Evolutionary conservation across 192 early-diverging fungal species (phyloP).

Genomic region (Gaertneriomyces sp.): DNA sequence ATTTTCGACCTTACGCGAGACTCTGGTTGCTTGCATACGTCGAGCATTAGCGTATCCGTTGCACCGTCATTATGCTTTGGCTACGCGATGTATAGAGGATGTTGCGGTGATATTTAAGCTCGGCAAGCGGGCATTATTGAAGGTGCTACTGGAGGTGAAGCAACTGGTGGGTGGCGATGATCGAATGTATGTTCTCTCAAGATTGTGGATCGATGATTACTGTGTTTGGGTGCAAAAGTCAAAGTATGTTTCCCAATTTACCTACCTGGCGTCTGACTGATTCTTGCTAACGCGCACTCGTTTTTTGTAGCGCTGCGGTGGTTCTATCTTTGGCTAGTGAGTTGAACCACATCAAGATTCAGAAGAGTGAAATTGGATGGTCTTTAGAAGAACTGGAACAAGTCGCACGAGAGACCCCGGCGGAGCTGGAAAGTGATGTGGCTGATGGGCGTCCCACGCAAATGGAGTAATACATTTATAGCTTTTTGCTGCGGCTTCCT

Average conservation of each 20-base stretch:
- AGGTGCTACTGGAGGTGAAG: slow-evolving; percentile 75
- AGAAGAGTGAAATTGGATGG: slow-evolving; percentile 72
- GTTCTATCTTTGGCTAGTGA: slow-evolving; percentile 77
- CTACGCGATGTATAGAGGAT: slow-evolving; percentile 72
- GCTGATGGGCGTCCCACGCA: too few species aligned
- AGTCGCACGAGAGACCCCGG: slow-evolving; percentile 48
- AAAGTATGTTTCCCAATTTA: slow-evolving; percentile 41
- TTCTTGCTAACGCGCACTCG: slow-evolving; percentile 9
- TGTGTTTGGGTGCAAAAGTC: slow-evolving; percentile 90
- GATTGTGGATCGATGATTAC: slow-evolving; percentile 91
- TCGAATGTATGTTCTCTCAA: slow-evolving; percentile 79
- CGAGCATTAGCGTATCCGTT: slow-evolving; percentile 85
- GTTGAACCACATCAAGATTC: slow-evolving; percentile 65
- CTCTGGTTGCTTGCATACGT: slow-evolving; percentile 63
- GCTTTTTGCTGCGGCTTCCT: too few species aligned
- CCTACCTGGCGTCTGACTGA: neutral
- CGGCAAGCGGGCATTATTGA: slow-evolving; percentile 76
- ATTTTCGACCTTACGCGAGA: slow-evolving; percentile 61
- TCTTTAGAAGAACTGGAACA: slow-evolving; percentile 77
- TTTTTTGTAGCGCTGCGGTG: slow-evolving; percentile 55
- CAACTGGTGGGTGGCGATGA: slow-evolving; percentile 82
- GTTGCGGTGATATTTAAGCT: slow-evolving; percentile 77
- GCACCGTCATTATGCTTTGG: slow-evolving; percentile 75
- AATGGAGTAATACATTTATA: too few species aligned
- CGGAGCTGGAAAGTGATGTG: slow-evolving; percentile 13